phyloP scores from a whole-genome alignment of 768 basidiomycete species.

The Tylopilus sp. region DNA sequence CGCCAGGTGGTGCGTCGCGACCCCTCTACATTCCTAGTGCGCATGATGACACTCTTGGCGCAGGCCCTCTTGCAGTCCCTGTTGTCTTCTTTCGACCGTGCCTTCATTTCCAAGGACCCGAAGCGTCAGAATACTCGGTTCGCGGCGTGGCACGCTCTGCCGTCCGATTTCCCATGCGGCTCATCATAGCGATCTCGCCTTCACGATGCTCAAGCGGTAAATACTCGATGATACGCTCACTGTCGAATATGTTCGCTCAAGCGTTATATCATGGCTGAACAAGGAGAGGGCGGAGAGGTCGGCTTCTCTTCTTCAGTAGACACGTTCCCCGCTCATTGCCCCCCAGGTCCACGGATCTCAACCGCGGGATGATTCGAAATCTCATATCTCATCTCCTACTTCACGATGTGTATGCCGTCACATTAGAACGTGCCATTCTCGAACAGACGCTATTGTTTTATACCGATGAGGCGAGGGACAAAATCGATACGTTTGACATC shows the following conservation, averaged over 20 bases:
- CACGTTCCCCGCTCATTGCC: background rate
- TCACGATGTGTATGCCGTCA: conserved; percentile 51
- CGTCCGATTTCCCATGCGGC: background rate
- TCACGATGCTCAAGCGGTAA: conserved; percentile 44
- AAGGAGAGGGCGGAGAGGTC: conserved; percentile 50
- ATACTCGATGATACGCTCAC: conserved; percentile 51
- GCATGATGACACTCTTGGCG: background rate
- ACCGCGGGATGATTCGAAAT: conserved; percentile 40
- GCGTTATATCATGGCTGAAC: conserved; percentile 49
- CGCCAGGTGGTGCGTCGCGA: conserved; percentile 51
- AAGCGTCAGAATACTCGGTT: conserved; percentile 45
- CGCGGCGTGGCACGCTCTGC: conserved; percentile 4
- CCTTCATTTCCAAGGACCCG: conserved; percentile 47
- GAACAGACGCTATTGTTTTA: conserved; percentile 53
- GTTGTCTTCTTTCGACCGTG: conserved; percentile 69
- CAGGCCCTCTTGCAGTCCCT: conserved; percentile 60
- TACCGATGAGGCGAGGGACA: conserved; percentile 42
- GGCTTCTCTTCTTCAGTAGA: background rate
- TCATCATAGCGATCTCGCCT: conserved; percentile 50
- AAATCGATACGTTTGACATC: conserved; percentile 29
- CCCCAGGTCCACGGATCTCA: conserved; percentile 32
- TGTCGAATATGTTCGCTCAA: conserved; percentile 39
- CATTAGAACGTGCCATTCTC: conserved; percentile 57
- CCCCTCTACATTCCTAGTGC: background rate
- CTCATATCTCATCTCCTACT: conserved; percentile 57